phyloP scores from a whole-genome alignment of 2,329 filamentous ascomycete genomes.

The Colletotrichum phormii region DNA sequence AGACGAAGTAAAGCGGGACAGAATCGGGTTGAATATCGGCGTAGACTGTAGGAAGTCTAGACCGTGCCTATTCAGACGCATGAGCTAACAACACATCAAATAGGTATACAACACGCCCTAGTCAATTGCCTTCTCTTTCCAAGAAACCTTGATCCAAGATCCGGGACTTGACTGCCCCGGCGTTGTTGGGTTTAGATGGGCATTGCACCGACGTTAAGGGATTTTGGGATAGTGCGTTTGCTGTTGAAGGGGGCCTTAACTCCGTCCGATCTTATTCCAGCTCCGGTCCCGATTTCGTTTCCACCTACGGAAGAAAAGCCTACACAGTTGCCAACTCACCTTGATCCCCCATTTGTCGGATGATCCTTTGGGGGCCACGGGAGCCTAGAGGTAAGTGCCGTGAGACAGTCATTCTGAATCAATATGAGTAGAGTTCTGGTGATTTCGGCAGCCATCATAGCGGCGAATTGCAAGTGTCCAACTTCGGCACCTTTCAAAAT shows the following conservation, averaged over 20 bases:
- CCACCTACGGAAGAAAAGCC: neutral
- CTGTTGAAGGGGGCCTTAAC: neutral
- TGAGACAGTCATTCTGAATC: neutral
- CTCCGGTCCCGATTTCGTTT: slow-evolving; percentile 5
- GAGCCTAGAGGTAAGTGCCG: neutral
- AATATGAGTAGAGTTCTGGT: too few relatives aligned
- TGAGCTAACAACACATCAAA: neutral
- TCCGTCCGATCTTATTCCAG: neutral
- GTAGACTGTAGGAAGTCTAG: neutral
- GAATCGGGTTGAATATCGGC: neutral
- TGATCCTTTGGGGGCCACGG: neutral
- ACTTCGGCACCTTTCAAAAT: neutral
- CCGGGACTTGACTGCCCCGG: neutral
- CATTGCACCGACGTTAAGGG: neutral
- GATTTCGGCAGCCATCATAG: neutral
- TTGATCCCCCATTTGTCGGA: neutral
- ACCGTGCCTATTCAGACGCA: neutral
- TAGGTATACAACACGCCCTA: neutral
- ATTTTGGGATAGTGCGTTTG: neutral
- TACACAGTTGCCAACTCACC: neutral
- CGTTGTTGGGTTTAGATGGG: neutral
- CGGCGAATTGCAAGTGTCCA: neutral
- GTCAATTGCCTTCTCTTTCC: neutral
- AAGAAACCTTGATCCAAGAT: neutral
- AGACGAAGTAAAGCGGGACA: neutral